phyloP scores from a whole-genome alignment of 2,329 filamentous ascomycete genomes.

The Clonostachys chloroleuca region DNA sequence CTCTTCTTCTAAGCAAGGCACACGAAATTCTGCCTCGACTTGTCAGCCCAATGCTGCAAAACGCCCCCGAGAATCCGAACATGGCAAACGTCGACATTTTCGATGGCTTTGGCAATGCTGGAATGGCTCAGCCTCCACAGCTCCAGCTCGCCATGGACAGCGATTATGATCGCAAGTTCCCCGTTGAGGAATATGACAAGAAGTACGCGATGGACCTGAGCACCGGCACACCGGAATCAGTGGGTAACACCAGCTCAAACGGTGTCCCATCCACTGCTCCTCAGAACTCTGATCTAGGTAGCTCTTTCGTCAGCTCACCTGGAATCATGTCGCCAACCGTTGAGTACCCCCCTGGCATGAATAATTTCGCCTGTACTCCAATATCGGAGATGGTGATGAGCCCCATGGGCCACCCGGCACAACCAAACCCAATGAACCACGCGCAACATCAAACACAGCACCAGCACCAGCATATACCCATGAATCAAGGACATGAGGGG shows the following conservation, averaged over 20 bases:
- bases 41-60: conserved; percentile 55
- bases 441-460: conserved; percentile 9
- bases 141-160: conserved; percentile 38
- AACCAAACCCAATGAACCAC: conserved; percentile 14
- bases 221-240: conserved; percentile 24
- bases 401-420: conserved; percentile 26
- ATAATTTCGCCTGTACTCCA: conserved; percentile 34
- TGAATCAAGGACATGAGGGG: conserved; percentile 21
- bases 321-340: conserved; percentile 46
- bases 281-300: conserved; percentile 30
- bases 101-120: conserved; percentile 60
- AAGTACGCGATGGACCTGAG: conserved; percentile 27
- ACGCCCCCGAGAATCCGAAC: conserved; percentile 48
- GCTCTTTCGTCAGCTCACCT: conserved; percentile 49
- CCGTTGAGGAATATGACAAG: conserved; percentile 35
- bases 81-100: conserved; percentile 58
- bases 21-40: conserved; percentile 64
- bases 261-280: conserved; percentile 14
- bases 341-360: conserved; percentile 40
- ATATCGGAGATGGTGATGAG: conserved; percentile 52
- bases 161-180: conserved; percentile 41
- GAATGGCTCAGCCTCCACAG: conserved; percentile 50
- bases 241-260: conserved; percentile 13
- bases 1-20: conserved; percentile 72
- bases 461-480: conserved; percentile 13